Conservation (phyloP, 2,329 filamentous ascomycete genomes). For the Clonostachys solani region DNA sequence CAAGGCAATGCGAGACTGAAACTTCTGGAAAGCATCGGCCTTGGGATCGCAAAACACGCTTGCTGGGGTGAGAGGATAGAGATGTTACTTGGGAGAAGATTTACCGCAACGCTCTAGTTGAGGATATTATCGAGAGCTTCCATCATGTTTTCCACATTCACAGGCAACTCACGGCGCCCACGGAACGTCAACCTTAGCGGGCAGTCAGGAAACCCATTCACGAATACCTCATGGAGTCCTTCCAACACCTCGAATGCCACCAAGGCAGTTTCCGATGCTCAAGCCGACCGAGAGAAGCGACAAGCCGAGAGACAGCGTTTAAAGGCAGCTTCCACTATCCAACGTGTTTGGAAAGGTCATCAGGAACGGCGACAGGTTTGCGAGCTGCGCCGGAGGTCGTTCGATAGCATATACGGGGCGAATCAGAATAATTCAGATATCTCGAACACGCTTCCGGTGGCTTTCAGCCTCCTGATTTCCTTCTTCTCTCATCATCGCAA, state of each 20-base stretch:
- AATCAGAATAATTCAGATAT: neutral
- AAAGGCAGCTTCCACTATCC: slow-evolving; percentile 69
- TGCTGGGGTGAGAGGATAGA: too few relatives aligned
- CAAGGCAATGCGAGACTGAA: too few relatives aligned
- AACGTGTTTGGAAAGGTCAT: slow-evolving; percentile 80
- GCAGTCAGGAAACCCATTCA: slow-evolving; percentile 76
- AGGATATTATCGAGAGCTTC: too few relatives aligned
- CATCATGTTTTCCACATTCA: slow-evolving; percentile 87
- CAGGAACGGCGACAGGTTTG: slow-evolving; percentile 54
- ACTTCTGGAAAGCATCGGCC: too few relatives aligned
- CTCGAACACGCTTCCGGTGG: slow-evolving; percentile 26
- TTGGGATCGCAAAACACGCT: too few relatives aligned
- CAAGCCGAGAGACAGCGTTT: slow-evolving; percentile 77
- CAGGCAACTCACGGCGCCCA: slow-evolving; percentile 76
- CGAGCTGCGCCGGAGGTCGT: slow-evolving; percentile 50
- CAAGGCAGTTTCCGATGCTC: slow-evolving; percentile 77
- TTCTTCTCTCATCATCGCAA: slow-evolving; percentile 38
- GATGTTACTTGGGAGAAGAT: too few relatives aligned
- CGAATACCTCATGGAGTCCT: slow-evolving; percentile 53
- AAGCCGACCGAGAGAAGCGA: slow-evolving; percentile 77
- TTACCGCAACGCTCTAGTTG: too few relatives aligned
- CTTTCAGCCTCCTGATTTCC: slow-evolving; percentile 42
- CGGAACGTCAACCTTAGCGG: slow-evolving; percentile 94
- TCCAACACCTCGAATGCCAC: slow-evolving; percentile 60
- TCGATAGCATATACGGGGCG: slow-evolving; percentile 55